A percentile compares a stretch with the other conserved stretches of the same genome.
These are phyloP conservation scores for Lunasporangiospora selenospora DNA, from an alignment of 192 early-diverging fungal species.

Conservation along the genomic window DNA sequence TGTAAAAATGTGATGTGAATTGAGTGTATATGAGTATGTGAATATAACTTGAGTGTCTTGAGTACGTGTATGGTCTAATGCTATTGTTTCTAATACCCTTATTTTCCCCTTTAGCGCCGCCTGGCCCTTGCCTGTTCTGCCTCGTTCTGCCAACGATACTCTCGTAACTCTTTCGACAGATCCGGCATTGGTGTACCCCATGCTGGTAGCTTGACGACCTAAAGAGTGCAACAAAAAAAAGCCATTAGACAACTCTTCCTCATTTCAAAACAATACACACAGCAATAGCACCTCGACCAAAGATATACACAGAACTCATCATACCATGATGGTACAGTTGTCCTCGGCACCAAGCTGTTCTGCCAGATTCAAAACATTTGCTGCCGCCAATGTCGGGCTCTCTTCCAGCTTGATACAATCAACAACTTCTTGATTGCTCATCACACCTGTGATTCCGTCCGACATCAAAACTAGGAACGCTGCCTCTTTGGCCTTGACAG, in stretches of 20 bases:
- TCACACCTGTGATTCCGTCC: slow-evolving; percentile 72
- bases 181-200: slow-evolving; percentile 74
- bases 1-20: neutral
- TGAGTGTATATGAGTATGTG: neutral
- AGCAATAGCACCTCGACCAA: neutral
- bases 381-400: slow-evolving; percentile 61
- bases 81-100: no score
- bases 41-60: neutral
- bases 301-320: neutral
- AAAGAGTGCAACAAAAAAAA: neutral
- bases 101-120: slow-evolving; percentile 43
- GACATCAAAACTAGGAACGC: slow-evolving; percentile 75
- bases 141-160: slow-evolving; percentile 64
- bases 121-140: slow-evolving; percentile 43
- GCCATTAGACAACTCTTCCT: neutral
- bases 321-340: slow-evolving; percentile 71
- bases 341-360: slow-evolving; percentile 76
- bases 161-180: slow-evolving; percentile 67
- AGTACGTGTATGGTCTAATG: neutral
- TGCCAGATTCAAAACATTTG: slow-evolving; percentile 63
- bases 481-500: slow-evolving; percentile 62
- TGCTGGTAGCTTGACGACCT: slow-evolving; percentile 73
- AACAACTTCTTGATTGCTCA: slow-evolving; percentile 78
- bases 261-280: neutral
- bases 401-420: slow-evolving; percentile 72